Evolutionary conservation across 2,329 filamentous ascomycete genomes (phyloP), one percentile per base, ranked within the genome.

Genomic region (Bimuria novae-zelandiae): DNA sequence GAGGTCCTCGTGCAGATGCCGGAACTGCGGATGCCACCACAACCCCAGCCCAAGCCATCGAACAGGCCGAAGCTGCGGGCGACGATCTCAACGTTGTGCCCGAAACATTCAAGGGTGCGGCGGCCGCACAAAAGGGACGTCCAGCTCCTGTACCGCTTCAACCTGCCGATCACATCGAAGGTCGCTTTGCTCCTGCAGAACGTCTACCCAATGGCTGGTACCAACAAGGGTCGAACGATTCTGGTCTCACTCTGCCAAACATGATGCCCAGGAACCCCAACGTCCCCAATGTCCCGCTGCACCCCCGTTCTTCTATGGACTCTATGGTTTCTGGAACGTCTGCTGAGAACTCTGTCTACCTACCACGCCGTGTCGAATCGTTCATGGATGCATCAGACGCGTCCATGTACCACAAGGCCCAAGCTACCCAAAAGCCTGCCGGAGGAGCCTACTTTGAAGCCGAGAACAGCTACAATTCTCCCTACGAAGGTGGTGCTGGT

Each of bases 41-140:
- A 0, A 92, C 89, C 0, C 87, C 90, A 1, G 87, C 89, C 62
- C 83, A 95, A 73, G 93, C 89, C n/a, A 89, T 92, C 49, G 90
- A 94, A 65, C 82, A 88, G 61, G 92, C 93, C 14, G 86, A 89
- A 66, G 82, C 86, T 41, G 81, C 82, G 10, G 92, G 92, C 0
- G 92, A 97, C 67, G 93, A 96, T 60, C 83, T 97, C 51, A 96
- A 96, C 62, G 84, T 97, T 44, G 85, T 95, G 8, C 89, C 92
- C 0, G 90, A 96, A 70, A 92, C 90, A 0, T 97, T 97, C 77
- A 82, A 82, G 57, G 69, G 77, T 1, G 77, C 79, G 1, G 72
- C 79, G 4, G 80, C 85, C 45, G 84, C 83, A 7, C 74, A 78
- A 21, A 75, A 72, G 51, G 70, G 75, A 25, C 66, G 84, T 56